Evolutionary conservation across 176 grass and related monocot genomes (phyloP).

Genomic region (Lolium perenne): DNA sequence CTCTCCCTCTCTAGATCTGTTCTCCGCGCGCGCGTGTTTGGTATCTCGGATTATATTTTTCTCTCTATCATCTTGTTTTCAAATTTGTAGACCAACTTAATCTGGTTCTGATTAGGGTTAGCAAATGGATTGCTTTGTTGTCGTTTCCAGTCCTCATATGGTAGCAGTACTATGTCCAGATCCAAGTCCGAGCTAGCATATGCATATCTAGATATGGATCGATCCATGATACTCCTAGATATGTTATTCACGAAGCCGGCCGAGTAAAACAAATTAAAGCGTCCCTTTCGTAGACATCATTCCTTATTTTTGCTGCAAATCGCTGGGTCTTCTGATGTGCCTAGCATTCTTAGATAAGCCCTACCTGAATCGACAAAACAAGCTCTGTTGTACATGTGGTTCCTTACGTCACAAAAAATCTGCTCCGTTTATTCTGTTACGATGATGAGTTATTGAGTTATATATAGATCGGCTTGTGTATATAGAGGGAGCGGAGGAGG

Average conservation of each 20-base stretch:
- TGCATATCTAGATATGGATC: background rate
- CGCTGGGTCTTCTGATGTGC: background rate
- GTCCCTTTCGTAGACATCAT: background rate
- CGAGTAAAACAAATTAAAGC: background rate
- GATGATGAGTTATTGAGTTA: background rate
- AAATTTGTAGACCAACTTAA: background rate
- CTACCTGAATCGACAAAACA: background rate
- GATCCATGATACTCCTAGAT: background rate
- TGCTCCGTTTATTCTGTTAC: background rate
- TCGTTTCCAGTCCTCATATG: background rate
- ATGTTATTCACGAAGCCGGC: slow-evolving; percentile 5
- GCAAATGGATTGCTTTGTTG: background rate
- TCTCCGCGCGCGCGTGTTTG: background rate
- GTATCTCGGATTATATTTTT: background rate
- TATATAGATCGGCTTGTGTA: background rate
- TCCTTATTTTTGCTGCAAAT: slow-evolving; percentile 3
- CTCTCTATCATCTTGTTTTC: background rate
- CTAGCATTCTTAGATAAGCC: background rate
- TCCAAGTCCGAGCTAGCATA: background rate
- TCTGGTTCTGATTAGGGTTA: background rate
- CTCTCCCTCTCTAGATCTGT: background rate
- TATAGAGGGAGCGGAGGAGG: background rate
- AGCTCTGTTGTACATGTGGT: background rate
- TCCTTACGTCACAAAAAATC: background rate
- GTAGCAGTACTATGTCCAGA: background rate